Base-by-base conservation (phyloP, 2,329 filamentous ascomycete genomes). In the Neopestalotiopsis clavispora region DNA sequence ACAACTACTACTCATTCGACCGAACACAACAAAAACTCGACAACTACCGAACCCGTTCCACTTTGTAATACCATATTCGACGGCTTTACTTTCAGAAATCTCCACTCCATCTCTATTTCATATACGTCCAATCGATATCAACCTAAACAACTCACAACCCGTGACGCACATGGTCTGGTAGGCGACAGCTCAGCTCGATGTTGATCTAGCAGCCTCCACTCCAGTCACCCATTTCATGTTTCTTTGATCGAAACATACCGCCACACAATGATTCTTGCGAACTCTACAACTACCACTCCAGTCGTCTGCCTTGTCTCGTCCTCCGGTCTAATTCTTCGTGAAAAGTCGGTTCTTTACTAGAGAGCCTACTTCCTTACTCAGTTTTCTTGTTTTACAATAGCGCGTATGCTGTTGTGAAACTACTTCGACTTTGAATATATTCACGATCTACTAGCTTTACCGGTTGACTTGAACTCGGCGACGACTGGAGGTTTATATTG, bases 291-390 rank as follows among this genome's bases (percentile, higher is more conserved):
- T 78, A 80, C 78, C 74, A 83, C 81, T 83, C 85, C 88, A 90
- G 89, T 90, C 87, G 88, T 85, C 86, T 83, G 87, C 87, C 86
- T 83, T 81, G 86, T 84, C 82, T 84, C 82, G 87, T 88, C 85
- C 78, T 84, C 87, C 87, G 86, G 87, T 87, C 80, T 83, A 78
- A 84, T 87, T 84, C 79, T 84, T 83, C 79, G 84, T 87, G 84
- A 84, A 85, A 84, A 83, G 78, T 81, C 80, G 79, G 81, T 72
- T 68, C 70, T 78, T 76, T 79, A 83, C 78, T 87, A 86, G 79
- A 80, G 74, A 80, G 74, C 77, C 76, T 72, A 73, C 77, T 78
- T 77, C 74, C 77, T 75, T 76, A 77, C 81, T 86, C 80, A 81
- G 83, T 76, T 78, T 80, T 76, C 68, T 74, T 76, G 79, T 80